These are phyloP conservation scores for Vicia villosa DNA, from an alignment of 306 rosid species.

Conservation along the genomic window DNA sequence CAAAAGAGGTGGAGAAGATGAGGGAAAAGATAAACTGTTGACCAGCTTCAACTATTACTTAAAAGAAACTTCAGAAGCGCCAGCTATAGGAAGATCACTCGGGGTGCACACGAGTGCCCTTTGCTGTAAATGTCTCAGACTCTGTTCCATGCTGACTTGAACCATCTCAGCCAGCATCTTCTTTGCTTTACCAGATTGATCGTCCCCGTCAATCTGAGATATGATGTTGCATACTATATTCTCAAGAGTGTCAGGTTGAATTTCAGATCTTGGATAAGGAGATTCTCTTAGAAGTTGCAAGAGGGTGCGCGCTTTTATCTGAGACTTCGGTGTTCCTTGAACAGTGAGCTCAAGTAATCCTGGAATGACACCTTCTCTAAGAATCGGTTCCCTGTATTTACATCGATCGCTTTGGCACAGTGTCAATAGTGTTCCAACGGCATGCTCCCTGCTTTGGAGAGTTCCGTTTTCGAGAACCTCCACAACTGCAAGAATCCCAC, in stretches of 20 bases:
- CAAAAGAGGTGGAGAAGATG: neutral
- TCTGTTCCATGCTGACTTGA: slow-evolving; percentile 99
- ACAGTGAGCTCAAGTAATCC: slow-evolving; percentile 97
- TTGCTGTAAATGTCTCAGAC: slow-evolving; percentile 88
- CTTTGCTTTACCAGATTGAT: slow-evolving; percentile 86
- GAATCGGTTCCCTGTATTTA: slow-evolving; percentile 86
- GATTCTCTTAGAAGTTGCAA: slow-evolving; percentile 77
- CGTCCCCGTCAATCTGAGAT: slow-evolving; percentile 89
- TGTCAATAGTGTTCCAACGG: slow-evolving; percentile 79
- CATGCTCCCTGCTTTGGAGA: slow-evolving; percentile 83
- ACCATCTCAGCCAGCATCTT: slow-evolving; percentile 99
- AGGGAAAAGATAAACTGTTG: slow-evolving; percentile 14
- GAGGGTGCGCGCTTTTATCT: slow-evolving; percentile 72
- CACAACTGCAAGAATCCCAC: slow-evolving; percentile 89
- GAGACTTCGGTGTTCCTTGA: slow-evolving; percentile 94
- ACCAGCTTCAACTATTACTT: slow-evolving; percentile 51
- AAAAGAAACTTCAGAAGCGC: slow-evolving; percentile 77
- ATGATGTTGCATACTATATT: slow-evolving; percentile 91
- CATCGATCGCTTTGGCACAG: slow-evolving; percentile 87
- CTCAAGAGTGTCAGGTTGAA: slow-evolving; percentile 87
- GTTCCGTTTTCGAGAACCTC: slow-evolving; percentile 92
- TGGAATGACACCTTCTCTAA: slow-evolving; percentile 95
- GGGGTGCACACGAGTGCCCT: slow-evolving; percentile 95
- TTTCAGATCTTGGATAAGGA: slow-evolving; percentile 80
- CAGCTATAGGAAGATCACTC: slow-evolving; percentile 68